Percentiles rank a stretch among this genome's conserved stretches.
Conservation (phyloP, 306 rosid species). For the Cicer arietinum region DNA sequence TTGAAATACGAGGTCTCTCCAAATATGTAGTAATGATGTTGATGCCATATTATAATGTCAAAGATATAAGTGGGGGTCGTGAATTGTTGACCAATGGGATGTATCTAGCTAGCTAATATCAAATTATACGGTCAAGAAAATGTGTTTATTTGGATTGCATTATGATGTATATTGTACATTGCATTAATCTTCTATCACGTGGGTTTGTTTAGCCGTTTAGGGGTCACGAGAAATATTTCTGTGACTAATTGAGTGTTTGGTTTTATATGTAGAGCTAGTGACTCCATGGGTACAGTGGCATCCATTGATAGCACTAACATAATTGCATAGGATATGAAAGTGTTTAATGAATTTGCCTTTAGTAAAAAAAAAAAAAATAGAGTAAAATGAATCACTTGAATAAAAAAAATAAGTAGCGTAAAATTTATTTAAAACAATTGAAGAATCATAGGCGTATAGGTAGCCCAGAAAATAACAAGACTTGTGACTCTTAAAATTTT, state of each 20-base stretch:
- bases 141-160: constrained; percentile 16
- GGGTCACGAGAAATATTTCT: neutral
- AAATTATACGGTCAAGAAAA: constrained; percentile 27
- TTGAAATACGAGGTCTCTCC: constrained; percentile 35
- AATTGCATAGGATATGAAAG: too few species aligned
- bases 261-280: too few species aligned
- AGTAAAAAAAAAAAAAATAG: too few species aligned
- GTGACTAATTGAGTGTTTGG: too few species aligned
- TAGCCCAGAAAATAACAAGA: too few species aligned
- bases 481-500: too few species aligned
- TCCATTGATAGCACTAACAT: neutral
- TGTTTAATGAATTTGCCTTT: too few species aligned
- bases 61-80: constrained; percentile 23
- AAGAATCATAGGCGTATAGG: neutral
- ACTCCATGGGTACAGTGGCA: too few species aligned
- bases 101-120: constrained; percentile 28
- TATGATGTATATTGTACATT: constrained; percentile 6
- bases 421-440: too few species aligned
- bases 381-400: too few species aligned
- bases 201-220: constrained; percentile 40
- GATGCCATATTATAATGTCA: constrained; percentile 20
- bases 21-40: constrained; percentile 33
- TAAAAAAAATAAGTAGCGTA: too few species aligned
- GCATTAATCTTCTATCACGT: constrained; percentile 39
- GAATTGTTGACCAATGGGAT: constrained; percentile 35